Base-by-base conservation (phyloP, 257 asterid species). In the Lantana camara region DNA sequence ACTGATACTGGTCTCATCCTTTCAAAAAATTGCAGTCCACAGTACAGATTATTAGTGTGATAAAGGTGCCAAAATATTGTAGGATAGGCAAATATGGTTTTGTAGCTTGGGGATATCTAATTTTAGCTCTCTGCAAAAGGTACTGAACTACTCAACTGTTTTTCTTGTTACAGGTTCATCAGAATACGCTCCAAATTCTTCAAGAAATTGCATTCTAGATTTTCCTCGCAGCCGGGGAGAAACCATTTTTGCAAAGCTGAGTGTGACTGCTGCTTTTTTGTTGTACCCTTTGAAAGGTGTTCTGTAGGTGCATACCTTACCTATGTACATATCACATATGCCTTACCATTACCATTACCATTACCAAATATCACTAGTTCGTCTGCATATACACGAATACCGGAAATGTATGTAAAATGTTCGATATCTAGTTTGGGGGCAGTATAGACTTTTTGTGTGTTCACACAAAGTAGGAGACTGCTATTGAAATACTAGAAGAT, bases 171-270 rank as follows among this genome's bases (percentile, higher is more conserved):
- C 95, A 93, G 97, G 97, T 93, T 79, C 98, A 90, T 64, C 96
- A 83, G 83, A 90, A 93, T 65, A 90, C 98, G 32, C 94, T 90
- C 62, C 91, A 93, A 80, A 87, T 93, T 73, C 98, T 90, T 77
- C 85, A 93, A 80, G 98, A 93, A 73, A 89, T 90, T 12, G 97
- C 98, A 15, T 93, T 87, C 82, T 93, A 83, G 32, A 84, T 56
- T 63, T 44, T 35, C 48, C 63, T 15, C 53, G 21, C 51, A 24
- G 53, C 29, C 19, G 52, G 16, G 45, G 44, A 23, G 64, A 27
- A 27, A 20, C 32, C 60, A 58, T 56, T 21, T 75, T 74, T 57
- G 46, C 64, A 16, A 38, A 68, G 73, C 62, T 23, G 71, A 57
- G 60, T 69, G 41, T 55, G 64, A 52, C 15, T 44, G 53, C 44